Percentiles rank a stretch among this genome's conserved stretches.
phyloP scores from a whole-genome alignment of 2,329 filamentous ascomycete species.

The Fusarium udum region DNA sequence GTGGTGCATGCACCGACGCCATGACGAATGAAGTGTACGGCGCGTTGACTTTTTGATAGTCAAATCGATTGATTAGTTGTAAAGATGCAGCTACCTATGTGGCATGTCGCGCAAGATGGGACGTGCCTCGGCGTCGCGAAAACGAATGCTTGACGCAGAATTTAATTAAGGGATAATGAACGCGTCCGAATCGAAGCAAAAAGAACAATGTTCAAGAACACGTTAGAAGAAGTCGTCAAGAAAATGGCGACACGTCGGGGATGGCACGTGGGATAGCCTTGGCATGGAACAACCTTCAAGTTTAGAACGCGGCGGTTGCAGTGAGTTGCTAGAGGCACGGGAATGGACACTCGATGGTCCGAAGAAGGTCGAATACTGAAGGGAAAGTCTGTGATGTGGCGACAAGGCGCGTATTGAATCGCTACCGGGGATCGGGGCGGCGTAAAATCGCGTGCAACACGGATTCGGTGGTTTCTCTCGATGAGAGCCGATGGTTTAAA shows the following conservation, averaged over 20 bases:
- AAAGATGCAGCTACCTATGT: constrained; percentile 43
- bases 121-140: constrained; percentile 40
- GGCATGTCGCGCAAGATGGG: constrained; percentile 49
- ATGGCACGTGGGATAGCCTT: constrained; percentile 42
- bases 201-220: constrained; percentile 30
- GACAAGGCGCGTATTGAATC: constrained; percentile 53
- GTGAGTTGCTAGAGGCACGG: constrained; percentile 30
- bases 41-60: constrained; percentile 29
- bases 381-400: constrained; percentile 56
- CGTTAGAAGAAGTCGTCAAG: constrained; percentile 27
- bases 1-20: constrained; percentile 81
- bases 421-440: constrained; percentile 54
- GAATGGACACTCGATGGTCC: constrained; percentile 37
- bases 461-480: constrained; percentile 62
- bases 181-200: constrained; percentile 43
- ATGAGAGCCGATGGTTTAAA: constrained; percentile 68
- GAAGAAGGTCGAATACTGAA: constrained; percentile 44
- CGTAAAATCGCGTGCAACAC: constrained; percentile 64
- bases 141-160: constrained; percentile 27
- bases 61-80: constrained; percentile 41
- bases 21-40: constrained; percentile 60
- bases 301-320: constrained; percentile 35
- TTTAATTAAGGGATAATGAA: constrained; percentile 32
- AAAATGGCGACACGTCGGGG: constrained; percentile 42
- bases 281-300: constrained; percentile 35